A percentile compares a stretch with the other conserved stretches of the same genome.
phyloP scores from a whole-genome alignment of 192 early-diverging fungal species.

The Coemansia sp. region DNA sequence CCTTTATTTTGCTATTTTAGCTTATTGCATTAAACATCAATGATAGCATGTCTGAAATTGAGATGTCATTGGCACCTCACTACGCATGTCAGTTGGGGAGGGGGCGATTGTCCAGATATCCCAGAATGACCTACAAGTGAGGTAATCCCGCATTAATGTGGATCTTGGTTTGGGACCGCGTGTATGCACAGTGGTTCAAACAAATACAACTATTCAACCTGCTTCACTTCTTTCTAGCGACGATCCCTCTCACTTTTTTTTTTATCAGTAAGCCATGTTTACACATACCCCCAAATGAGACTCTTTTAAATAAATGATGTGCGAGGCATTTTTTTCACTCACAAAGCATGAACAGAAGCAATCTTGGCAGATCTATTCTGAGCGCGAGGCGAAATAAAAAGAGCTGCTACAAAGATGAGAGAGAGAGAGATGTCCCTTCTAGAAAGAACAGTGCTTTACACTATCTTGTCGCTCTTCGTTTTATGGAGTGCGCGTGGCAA shows the following conservation, averaged over 20 bases:
- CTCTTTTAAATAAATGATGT: neutral
- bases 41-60: too few relatives aligned
- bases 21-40: neutral
- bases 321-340: neutral
- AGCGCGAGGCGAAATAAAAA: neutral
- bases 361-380: conserved; percentile 6
- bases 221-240: conserved; percentile 2
- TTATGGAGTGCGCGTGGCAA: neutral
- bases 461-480: neutral
- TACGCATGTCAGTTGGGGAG: too few relatives aligned
- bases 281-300: too few relatives aligned
- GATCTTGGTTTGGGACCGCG: neutral
- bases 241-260: neutral
- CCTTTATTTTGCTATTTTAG: neutral
- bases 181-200: neutral
- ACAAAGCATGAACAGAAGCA: neutral
- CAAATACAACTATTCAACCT: neutral
- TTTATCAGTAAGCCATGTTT: too few relatives aligned
- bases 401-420: neutral
- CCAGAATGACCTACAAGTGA: neutral
- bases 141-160: neutral
- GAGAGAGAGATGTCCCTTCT: neutral
- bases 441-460: neutral
- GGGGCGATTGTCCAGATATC: neutral
- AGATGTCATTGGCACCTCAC: too few relatives aligned